Evolutionary conservation across 2,329 filamentous ascomycete species (phyloP).

Genomic region (Trematosphaeria pertusa): DNA sequence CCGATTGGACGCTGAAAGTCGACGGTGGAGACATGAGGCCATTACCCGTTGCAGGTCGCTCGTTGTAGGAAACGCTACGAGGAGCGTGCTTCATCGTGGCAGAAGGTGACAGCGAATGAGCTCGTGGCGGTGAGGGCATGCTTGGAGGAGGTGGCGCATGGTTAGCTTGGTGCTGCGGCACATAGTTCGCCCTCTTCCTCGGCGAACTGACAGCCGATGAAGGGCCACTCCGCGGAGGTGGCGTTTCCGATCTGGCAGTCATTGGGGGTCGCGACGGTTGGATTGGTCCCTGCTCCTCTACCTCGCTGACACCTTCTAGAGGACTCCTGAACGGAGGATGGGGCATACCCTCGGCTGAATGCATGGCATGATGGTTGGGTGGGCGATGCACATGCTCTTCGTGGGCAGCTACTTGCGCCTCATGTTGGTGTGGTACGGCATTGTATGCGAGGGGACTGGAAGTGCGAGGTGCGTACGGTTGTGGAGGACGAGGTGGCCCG

Average conservation of each 20-base stretch:
- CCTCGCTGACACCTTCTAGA: constrained; percentile 43
- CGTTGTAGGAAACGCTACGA: constrained; percentile 50
- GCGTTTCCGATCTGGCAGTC: constrained; percentile 39
- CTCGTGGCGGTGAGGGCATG: constrained; percentile 52
- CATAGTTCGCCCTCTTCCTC: constrained; percentile 45
- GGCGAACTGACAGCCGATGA: constrained; percentile 50
- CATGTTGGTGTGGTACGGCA: constrained; percentile 41
- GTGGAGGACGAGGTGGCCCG: constrained; percentile 43
- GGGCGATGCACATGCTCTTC: constrained; percentile 21
- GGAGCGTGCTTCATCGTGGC: constrained; percentile 58
- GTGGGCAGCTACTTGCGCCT: constrained; percentile 7
- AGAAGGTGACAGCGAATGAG: constrained; percentile 67
- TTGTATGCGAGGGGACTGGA: constrained; percentile 69
- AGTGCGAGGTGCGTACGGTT: constrained; percentile 67
- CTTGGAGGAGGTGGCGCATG: constrained; percentile 14
- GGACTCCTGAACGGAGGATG: constrained; percentile 36
- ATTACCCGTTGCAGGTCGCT: constrained; percentile 64
- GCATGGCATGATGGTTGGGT: constrained; percentile 33
- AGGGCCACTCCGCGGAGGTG: constrained; percentile 39
- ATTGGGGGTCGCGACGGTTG: constrained; percentile 26
- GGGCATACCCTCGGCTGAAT: constrained; percentile 34
- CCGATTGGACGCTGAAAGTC: constrained; percentile 30
- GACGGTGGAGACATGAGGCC: constrained; percentile 51
- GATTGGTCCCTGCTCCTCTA: constrained; percentile 33
- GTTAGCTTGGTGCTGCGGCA: constrained; percentile 58